phyloP scores from a whole-genome alignment of 1,139 yeast genomes.

The Yamadazyma taylorii region DNA sequence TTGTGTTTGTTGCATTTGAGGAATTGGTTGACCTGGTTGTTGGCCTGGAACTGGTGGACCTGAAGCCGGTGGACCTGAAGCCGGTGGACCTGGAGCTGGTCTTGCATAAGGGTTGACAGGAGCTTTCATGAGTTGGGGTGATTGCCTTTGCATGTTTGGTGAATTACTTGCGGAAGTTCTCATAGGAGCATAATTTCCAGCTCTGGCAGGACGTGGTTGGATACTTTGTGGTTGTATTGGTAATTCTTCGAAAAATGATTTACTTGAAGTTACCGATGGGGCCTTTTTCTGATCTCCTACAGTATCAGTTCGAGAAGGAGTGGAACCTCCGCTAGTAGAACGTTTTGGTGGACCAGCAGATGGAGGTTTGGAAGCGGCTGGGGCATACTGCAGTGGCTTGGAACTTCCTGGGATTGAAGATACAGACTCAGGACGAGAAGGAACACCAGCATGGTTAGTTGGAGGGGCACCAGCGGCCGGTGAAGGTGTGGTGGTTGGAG shows the following conservation, averaged over 20 bases:
- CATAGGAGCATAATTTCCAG: conserved; percentile 23
- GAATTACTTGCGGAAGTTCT: conserved; percentile 10
- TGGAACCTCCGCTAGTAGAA: conserved; percentile 9
- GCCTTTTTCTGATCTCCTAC: conserved; percentile 3
- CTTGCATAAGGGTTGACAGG: conserved; percentile 21
- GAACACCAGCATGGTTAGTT: conserved; percentile 14
- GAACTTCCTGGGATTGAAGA: too few relatives aligned
- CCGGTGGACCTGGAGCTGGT: conserved; percentile 7
- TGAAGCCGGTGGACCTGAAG: too few relatives aligned
- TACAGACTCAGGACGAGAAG: conserved; percentile 7
- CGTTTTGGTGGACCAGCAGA: neutral
- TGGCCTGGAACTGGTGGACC: neutral
- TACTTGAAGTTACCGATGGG: conserved; percentile 11
- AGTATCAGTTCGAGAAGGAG: conserved; percentile 14
- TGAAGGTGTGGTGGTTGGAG: conserved; percentile 19
- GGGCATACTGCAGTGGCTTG: too few relatives aligned
- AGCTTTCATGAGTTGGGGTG: conserved; percentile 14
- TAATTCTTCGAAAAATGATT: conserved; percentile 57
- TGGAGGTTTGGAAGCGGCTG: conserved; percentile 7
- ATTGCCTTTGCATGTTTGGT: conserved; percentile 8
- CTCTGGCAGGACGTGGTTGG: conserved; percentile 28
- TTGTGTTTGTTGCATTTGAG: neutral
- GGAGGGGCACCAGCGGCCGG: neutral
- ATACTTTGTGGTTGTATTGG: conserved; percentile 35
- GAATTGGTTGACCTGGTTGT: neutral